phyloP scores from a whole-genome alignment of 2,329 filamentous ascomycete species.

The Aspergillus viridinutans region DNA sequence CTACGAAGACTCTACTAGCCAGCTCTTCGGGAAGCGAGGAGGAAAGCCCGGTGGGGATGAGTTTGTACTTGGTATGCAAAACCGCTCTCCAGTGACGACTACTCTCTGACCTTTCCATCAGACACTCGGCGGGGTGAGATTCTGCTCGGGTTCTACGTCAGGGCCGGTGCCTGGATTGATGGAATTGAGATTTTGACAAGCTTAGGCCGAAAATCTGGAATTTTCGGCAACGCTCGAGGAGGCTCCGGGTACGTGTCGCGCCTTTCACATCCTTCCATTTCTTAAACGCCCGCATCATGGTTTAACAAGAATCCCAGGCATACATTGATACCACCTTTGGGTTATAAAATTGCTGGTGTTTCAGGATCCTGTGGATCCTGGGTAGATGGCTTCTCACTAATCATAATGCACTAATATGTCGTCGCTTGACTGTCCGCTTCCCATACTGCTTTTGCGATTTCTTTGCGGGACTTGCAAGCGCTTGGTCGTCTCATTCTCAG shows the following conservation, averaged over 20 bases:
- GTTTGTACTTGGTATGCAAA: slow-evolving; percentile 69
- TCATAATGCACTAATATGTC: slow-evolving; percentile 62
- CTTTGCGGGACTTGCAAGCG: neutral
- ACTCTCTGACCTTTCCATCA: slow-evolving; percentile 31
- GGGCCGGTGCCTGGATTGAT: slow-evolving; percentile 77
- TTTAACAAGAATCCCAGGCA: slow-evolving; percentile 53
- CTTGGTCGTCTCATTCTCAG: neutral
- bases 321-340: slow-evolving; percentile 81
- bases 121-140: slow-evolving; percentile 83
- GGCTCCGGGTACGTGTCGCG: slow-evolving; percentile 69
- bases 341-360: slow-evolving; percentile 83
- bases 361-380: slow-evolving; percentile 75
- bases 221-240: slow-evolving; percentile 77
- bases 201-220: slow-evolving; percentile 74
- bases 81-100: neutral
- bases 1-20: slow-evolving; percentile 80
- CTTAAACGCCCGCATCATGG: neutral
- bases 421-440: neutral
- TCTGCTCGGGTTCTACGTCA: slow-evolving; percentile 78
- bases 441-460: neutral
- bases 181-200: slow-evolving; percentile 87
- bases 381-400: slow-evolving; percentile 80
- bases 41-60: slow-evolving; percentile 66
- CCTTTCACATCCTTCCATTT: neutral
- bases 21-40: slow-evolving; percentile 80